Conservation (phyloP, 2,329 filamentous ascomycete genomes). For the Clonostachys byssicola region DNA sequence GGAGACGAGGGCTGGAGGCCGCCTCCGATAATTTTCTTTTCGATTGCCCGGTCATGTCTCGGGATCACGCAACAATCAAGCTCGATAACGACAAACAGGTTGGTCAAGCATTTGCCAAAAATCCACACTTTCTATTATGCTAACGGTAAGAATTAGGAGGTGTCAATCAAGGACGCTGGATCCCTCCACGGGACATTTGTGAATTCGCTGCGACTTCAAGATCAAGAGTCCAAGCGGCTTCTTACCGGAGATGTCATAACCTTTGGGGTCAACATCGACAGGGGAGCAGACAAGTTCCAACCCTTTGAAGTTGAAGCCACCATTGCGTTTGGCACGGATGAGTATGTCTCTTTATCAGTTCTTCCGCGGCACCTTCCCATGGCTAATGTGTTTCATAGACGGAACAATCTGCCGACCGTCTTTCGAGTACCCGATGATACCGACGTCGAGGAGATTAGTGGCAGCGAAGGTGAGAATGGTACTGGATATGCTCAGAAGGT, state of each 20-base stretch:
- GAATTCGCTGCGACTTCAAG: slow-evolving; percentile 22
- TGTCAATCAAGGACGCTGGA: slow-evolving; percentile 38
- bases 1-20: slow-evolving; percentile 23
- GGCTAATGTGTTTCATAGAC: slow-evolving; percentile 11
- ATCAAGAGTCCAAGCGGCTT: slow-evolving; percentile 9
- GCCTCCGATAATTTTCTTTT: slow-evolving; percentile 56
- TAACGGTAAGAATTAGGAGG: slow-evolving; percentile 20
- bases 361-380: slow-evolving; percentile 2
- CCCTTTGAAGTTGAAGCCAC: slow-evolving; percentile 29
- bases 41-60: slow-evolving; percentile 68
- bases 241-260: slow-evolving; percentile 21
- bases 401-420: slow-evolving; percentile 16
- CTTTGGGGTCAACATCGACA: slow-evolving; percentile 28
- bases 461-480: slow-evolving; percentile 10
- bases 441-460: slow-evolving; percentile 19
- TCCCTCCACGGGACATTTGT: slow-evolving; percentile 51
- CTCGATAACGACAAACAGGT: slow-evolving; percentile 40
- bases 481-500: slow-evolving; percentile 3
- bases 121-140: slow-evolving; percentile 2
- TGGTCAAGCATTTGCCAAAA: slow-evolving; percentile 7
- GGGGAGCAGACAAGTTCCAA: slow-evolving; percentile 24
- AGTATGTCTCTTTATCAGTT: slow-evolving; percentile 9
- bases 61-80: slow-evolving; percentile 56
- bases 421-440: slow-evolving; percentile 38
- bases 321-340: slow-evolving; percentile 16